Conservation (phyloP, 2,329 filamentous ascomycete genomes). For the Penicillium sp. region DNA sequence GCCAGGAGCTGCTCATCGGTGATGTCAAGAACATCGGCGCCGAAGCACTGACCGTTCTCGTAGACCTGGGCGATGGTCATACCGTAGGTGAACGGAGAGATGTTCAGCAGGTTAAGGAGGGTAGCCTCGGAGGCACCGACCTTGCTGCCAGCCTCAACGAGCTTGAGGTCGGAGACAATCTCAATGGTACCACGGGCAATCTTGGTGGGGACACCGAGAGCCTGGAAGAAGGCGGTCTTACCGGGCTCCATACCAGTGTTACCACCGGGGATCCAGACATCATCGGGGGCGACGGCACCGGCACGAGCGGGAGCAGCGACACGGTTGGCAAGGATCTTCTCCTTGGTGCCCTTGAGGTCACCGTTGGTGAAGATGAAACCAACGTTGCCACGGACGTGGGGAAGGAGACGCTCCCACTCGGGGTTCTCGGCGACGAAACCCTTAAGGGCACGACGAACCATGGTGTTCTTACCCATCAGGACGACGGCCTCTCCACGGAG, state of each 20-base stretch:
- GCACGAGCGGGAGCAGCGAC: conserved; percentile 97
- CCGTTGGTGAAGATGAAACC: conserved; percentile 99
- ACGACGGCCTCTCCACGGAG: conserved; percentile 91
- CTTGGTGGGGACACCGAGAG: conserved; percentile 99
- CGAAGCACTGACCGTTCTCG: conserved; percentile 93
- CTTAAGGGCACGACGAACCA: conserved; percentile 98
- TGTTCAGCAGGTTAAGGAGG: conserved; percentile 99
- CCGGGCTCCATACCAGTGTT: conserved; percentile 99
- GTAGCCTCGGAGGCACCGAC: conserved; percentile 99
- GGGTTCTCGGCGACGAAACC: conserved; percentile 86
- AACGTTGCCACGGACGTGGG: conserved; percentile 94
- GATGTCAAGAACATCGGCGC: conserved; percentile 82
- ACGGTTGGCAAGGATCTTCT: conserved; percentile 95
- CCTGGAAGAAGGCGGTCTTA: conserved; percentile 99
- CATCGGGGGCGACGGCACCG: conserved; percentile 87
- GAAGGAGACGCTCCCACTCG: conserved; percentile 97
- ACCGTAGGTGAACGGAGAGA: conserved; percentile 99
- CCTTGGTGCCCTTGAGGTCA: conserved; percentile 87
- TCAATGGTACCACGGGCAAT: conserved; percentile 99
- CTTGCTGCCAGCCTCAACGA: conserved; percentile 87
- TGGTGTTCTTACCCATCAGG: conserved; percentile 99
- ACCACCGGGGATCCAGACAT: conserved; percentile 94
- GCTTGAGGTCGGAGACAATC: conserved; percentile 97
- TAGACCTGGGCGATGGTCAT: conserved; percentile 96
- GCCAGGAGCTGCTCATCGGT: conserved; percentile 90